Conservation (phyloP, 805 yeast species). For the Wickerhamiella allomyrinae region DNA sequence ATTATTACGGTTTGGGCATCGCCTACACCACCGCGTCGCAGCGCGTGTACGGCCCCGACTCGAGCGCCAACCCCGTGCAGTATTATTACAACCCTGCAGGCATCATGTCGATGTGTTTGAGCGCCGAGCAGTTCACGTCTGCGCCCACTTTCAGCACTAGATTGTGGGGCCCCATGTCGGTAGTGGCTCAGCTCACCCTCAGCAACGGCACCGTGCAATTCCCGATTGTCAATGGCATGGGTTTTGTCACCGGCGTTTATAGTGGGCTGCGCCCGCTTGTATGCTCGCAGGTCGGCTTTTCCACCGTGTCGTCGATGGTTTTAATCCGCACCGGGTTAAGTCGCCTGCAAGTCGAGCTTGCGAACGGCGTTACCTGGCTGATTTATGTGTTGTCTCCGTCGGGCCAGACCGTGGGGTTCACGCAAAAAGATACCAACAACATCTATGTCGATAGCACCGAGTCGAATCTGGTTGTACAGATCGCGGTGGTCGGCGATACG, state of each 20-base stretch:
- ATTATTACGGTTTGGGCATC: constrained; percentile 45
- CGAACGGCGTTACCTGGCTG: constrained; percentile 34
- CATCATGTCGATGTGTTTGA: constrained; percentile 40
- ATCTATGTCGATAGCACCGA: constrained; percentile 35
- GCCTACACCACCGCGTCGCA: constrained; percentile 38
- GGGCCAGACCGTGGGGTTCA: constrained; percentile 23
- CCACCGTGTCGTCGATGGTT: constrained; percentile 25
- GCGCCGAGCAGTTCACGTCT: constrained; percentile 37
- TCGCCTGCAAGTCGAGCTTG: constrained; percentile 29
- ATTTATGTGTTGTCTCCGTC: constrained; percentile 33
- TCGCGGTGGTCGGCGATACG: constrained; percentile 26
- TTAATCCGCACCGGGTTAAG: constrained; percentile 19
- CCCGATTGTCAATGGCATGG: constrained; percentile 72
- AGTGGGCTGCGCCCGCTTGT: constrained; percentile 36
- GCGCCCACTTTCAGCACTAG: constrained; percentile 34
- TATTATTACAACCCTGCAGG: constrained; percentile 45
- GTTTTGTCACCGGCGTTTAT: constrained; percentile 56
- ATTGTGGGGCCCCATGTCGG: constrained; percentile 18
- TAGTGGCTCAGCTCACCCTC: constrained; percentile 12
- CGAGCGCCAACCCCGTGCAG: constrained; percentile 27
- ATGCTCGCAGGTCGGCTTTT: constrained; percentile 34
- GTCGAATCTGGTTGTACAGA: constrained; percentile 17
- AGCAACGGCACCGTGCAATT: constrained; percentile 25
- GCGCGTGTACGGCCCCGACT: constrained; percentile 34
- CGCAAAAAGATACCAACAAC: constrained; percentile 25